Base-by-base conservation (phyloP, 2,329 filamentous ascomycete species). In the Byssoonygena ceratinophila region DNA sequence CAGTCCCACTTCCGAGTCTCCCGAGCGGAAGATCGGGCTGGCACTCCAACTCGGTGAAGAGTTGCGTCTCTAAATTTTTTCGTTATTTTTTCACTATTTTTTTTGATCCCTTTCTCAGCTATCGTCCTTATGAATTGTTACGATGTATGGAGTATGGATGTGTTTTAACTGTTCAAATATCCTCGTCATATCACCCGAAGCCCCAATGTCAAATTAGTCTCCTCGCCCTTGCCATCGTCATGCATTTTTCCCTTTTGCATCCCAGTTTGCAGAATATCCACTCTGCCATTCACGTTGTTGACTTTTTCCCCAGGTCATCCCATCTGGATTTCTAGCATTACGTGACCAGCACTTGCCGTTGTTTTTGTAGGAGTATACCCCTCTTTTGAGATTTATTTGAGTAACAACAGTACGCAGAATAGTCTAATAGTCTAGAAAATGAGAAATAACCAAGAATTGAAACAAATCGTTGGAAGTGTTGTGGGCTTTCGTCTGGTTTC, bases 1-100 rank as follows among this genome's bases (percentile, higher is more conserved):
- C 22, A 76, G 70, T 56, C 75, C 61, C 60, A 72, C 69, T 57
- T 71, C 67, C 12, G 78, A 78, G 6, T 67, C 82, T 37, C 14
- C 45, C 14, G 43, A 29, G 20, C 43, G 45, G 25, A 53, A 36
- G 20, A 52, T 52, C 31, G 48, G 51, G 1, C 41, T 53, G 18
- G 54, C 51, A 23, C 36, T 55, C 9, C 54, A 55, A 23, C 51
- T 55, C 11, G 51, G 51, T 20, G 54, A 53, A 43, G 51, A 55
- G 34, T 37, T 55, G n/a, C 54, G 23, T 20, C 43, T 55, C 27
- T 55, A 40, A 22, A 12, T 11, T 14, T 27, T 14, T 39, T 25
- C 37, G 12, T 29, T 41, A n/a, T 18, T 22, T 46, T 22, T 37
- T 27, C 27, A n/a, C 20, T 16, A 12, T 48, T 31, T 23, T 22